Conservation (phyloP, 257 asterid species). For the Gentiana straminea region DNA sequence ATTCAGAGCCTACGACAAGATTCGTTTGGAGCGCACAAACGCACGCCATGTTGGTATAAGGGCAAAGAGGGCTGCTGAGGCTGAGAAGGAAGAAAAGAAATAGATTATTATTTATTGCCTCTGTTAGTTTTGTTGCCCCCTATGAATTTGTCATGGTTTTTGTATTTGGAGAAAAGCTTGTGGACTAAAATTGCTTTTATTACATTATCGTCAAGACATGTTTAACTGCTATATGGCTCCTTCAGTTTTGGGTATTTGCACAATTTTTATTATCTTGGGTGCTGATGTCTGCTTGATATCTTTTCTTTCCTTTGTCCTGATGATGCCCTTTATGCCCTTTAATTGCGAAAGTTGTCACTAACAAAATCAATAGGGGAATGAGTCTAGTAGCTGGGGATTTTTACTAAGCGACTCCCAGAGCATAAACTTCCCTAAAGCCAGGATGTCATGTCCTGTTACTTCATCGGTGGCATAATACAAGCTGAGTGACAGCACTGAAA, state of each 20-base stretch:
- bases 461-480: slow-evolving; percentile 74
- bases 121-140: not conserved
- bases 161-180: slow-evolving; percentile 11
- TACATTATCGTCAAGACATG: no score
- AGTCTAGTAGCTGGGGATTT: slow-evolving; percentile 59
- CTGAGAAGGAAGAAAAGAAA: slow-evolving; percentile 63
- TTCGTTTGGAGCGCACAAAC: slow-evolving; percentile 48
- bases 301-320: not conserved
- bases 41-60: slow-evolving; percentile 49
- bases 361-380: slow-evolving; percentile 68
- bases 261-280: no score
- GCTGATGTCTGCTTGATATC: no score
- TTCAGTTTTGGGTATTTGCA: no score
- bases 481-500: slow-evolving; percentile 51
- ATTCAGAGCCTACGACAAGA: slow-evolving; percentile 51
- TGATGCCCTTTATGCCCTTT: slow-evolving; percentile 42
- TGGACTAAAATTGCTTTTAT: no score
- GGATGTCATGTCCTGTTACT: slow-evolving; percentile 85
- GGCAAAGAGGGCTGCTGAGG: slow-evolving; percentile 64
- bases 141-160: not conserved
- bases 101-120: not conserved
- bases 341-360: slow-evolving; percentile 67
- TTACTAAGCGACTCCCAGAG: no score
- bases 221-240: no score
- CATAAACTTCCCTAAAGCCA: no score